Percentiles rank a stretch among this genome's conserved stretches.
These are phyloP conservation scores for Triangularia setosa DNA, from an alignment of 2,329 filamentous ascomycete genomes.

Conservation along the genomic window DNA sequence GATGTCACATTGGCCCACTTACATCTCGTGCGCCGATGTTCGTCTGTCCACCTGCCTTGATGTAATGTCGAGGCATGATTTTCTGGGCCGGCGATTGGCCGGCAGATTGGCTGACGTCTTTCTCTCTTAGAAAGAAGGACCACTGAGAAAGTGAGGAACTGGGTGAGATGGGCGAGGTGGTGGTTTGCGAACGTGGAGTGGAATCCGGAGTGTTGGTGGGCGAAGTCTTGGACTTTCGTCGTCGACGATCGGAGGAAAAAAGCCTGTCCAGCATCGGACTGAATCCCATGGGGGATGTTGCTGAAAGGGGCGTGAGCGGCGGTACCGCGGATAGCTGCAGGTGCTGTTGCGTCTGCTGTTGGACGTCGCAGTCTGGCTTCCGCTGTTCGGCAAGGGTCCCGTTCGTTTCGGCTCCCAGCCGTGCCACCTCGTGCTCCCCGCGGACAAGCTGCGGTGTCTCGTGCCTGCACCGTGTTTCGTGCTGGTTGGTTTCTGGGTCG, in stretches of 20 bases:
- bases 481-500: not conserved
- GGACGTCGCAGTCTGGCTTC: conserved; percentile 26
- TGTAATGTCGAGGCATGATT: not conserved
- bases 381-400: conserved; percentile 48
- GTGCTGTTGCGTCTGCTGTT: conserved; percentile 36
- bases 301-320: conserved; percentile 14
- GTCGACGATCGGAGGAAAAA: conserved; percentile 41
- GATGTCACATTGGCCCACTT: conserved; percentile 31
- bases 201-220: conserved; percentile 2
- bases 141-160: conserved; percentile 20
- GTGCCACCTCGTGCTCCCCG: conserved; percentile 39
- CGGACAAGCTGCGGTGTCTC: conserved; percentile 29
- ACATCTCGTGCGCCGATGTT: conserved; percentile 76
- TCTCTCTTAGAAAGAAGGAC: not conserved
- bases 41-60: conserved; percentile 37
- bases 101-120: not conserved
- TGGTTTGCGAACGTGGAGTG: conserved; percentile 8
- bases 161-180: conserved; percentile 30
- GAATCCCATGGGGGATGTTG: conserved; percentile 29
- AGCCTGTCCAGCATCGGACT: conserved; percentile 48
- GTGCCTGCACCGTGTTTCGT: conserved; percentile 16
- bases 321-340: conserved; percentile 34
- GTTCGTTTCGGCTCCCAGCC: conserved; percentile 45
- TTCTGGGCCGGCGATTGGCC: not conserved
- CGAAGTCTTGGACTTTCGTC: conserved; percentile 15